phyloP scores from a whole-genome alignment of 495 filamentous ascomycete genomes.

The Podospora australis region DNA sequence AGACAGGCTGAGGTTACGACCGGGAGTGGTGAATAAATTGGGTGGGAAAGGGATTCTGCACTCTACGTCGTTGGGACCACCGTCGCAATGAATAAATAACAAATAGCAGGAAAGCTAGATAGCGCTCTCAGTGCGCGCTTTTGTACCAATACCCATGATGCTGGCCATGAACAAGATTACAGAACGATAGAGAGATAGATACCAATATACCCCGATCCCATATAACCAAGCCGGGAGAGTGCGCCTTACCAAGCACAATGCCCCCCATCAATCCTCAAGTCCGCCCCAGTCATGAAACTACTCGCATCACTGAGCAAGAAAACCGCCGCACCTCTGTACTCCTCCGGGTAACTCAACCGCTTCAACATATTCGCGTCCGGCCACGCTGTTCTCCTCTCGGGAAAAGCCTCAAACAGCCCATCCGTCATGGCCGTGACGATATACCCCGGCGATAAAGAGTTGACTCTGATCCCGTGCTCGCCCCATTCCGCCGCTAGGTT shows the following conservation, averaged over 20 bases:
- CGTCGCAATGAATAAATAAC: not conserved
- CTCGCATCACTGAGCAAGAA: conserved; percentile 84
- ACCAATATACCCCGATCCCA: not conserved
- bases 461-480: conserved; percentile 78
- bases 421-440: conserved; percentile 91
- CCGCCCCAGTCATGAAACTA: conserved; percentile 78
- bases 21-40: conserved; percentile 33
- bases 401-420: conserved; percentile 65
- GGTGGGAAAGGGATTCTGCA: conserved; percentile 28
- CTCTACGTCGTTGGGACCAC: conserved; percentile 11
- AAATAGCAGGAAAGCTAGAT: not conserved
- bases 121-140: not conserved
- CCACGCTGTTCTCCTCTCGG: conserved; percentile 73
- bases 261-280: conserved; percentile 76
- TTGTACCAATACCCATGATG: no score
- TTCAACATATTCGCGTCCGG: conserved; percentile 84
- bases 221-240: no score
- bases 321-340: conserved; percentile 74
- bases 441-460: conserved; percentile 92
- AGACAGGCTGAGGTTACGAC: conserved; percentile 28
- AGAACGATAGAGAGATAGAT: no score
- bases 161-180: no score
- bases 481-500: conserved; percentile 91
- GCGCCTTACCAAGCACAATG: conserved; percentile 65
- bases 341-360: conserved; percentile 67